Evolutionary conservation across 1,284 basidiomycete genomes (phyloP).

Genomic region (Ustilago trichophora): DNA sequence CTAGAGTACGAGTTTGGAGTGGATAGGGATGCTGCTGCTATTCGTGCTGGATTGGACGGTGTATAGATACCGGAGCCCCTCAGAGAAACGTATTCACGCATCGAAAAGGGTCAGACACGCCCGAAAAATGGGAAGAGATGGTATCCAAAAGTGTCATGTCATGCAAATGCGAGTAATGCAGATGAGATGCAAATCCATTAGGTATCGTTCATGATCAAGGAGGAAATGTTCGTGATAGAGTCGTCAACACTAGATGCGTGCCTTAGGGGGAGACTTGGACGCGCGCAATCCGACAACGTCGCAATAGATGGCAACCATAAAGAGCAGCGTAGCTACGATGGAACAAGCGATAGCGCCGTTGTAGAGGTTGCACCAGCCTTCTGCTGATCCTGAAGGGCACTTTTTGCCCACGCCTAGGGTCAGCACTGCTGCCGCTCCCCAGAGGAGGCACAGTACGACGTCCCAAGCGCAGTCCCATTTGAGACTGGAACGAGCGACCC

Average conservation of each 20-base stretch:
- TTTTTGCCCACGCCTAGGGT: constrained; percentile 39
- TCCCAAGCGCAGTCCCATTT: constrained; percentile 53
- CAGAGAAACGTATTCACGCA: no score
- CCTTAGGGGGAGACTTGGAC: constrained; percentile 27
- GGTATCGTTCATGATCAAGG: background rate
- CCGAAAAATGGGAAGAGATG: no score
- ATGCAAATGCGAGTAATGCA: no score
- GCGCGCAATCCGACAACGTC: constrained; percentile 35
- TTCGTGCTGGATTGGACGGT: constrained; percentile 17
- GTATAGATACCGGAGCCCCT: no score
- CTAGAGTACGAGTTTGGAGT: constrained; percentile 39
- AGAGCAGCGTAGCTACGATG: constrained; percentile 22
- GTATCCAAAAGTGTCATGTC: no score
- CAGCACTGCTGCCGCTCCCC: constrained; percentile 44
- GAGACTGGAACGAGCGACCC: constrained; percentile 30
- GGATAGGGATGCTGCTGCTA: constrained; percentile 27
- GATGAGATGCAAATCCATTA: no score
- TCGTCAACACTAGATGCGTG: no score
- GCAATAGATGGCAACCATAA: constrained; percentile 40
- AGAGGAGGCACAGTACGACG: constrained; percentile 39
- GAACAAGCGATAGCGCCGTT: constrained; percentile 55
- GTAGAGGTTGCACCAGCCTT: constrained; percentile 56
- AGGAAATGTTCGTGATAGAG: no score
- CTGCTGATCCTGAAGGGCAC: constrained; percentile 31
- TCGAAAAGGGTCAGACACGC: no score